These are phyloP conservation scores for Candida boidinii DNA, from an alignment of 805 yeast species.

Conservation along the genomic window DNA sequence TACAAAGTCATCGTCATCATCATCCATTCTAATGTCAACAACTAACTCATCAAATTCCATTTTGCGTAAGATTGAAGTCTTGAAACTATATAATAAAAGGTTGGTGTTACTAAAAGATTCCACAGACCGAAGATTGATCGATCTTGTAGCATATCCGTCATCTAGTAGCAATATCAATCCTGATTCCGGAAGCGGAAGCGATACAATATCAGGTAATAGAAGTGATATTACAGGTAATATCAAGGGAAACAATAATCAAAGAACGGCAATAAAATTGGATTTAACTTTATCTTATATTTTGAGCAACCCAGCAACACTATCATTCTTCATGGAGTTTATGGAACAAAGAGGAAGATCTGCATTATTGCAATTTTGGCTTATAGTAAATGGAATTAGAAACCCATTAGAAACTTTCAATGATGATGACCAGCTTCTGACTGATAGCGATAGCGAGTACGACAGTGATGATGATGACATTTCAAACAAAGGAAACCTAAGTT, in stretches of 20 bases:
- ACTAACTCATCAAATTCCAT: no score
- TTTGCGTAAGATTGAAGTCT: slow-evolving; percentile 4
- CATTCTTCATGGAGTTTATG: slow-evolving; percentile 49
- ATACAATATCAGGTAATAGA: no score
- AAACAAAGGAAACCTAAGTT: slow-evolving; percentile 1
- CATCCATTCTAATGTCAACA: no score
- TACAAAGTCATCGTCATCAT: no score
- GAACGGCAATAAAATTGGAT: slow-evolving; percentile 8
- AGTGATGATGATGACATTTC: slow-evolving; percentile 18
- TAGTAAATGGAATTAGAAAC: slow-evolving; percentile 59
- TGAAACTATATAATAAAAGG: slow-evolving; percentile 11
- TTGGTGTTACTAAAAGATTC: slow-evolving; percentile 12
- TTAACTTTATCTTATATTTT: slow-evolving; percentile 35
- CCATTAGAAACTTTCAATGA: slow-evolving; percentile 50
- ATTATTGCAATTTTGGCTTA: slow-evolving; percentile 55
- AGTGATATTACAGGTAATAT: neutral
- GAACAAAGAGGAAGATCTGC: slow-evolving; percentile 35
- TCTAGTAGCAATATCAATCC: neutral
- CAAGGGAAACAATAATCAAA: neutral
- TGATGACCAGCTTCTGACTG: slow-evolving; percentile 11
- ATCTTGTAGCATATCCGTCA: slow-evolving; percentile 4
- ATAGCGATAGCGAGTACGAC: slow-evolving; percentile 20
- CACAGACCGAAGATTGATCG: slow-evolving; percentile 12
- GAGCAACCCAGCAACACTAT: slow-evolving; percentile 36
- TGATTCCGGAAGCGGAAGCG: no score